Conservation (phyloP, 805 yeast species). For the Komagataella populi region DNA sequence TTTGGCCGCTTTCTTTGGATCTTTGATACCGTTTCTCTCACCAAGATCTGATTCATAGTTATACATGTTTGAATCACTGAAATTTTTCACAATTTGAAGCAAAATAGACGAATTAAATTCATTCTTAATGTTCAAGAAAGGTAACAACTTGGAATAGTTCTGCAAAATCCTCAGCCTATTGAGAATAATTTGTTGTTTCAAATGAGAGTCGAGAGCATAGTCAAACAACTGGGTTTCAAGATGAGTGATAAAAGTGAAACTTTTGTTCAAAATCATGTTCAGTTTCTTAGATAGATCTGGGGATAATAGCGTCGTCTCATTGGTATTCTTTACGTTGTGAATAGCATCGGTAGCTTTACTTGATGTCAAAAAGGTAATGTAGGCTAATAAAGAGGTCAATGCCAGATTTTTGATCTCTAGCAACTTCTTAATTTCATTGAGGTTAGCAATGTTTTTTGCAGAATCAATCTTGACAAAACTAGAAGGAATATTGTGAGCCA, state of each 20-base stretch:
- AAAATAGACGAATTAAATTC: constrained; percentile 18
- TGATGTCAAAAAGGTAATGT: constrained; percentile 32
- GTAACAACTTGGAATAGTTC: constrained; percentile 17
- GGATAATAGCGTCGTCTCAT: constrained; percentile 16
- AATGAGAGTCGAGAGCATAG: not conserved
- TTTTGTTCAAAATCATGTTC: constrained; percentile 16
- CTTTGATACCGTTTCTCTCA: constrained; percentile 1
- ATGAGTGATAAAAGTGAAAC: constrained; percentile 15
- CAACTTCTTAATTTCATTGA: constrained; percentile 21
- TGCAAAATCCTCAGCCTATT: constrained; percentile 19
- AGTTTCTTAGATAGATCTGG: constrained; percentile 17
- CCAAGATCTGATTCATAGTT: constrained; percentile 5
- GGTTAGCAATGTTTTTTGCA: constrained; percentile 18
- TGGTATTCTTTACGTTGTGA: constrained; percentile 6
- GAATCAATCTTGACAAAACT: constrained; percentile 20
- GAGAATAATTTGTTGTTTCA: constrained; percentile 11
- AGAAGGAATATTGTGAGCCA: constrained; percentile 34
- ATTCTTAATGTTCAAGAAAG: constrained; percentile 15
- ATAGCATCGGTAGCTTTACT: constrained; percentile 22
- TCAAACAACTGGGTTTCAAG: constrained; percentile 5
- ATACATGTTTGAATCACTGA: constrained; percentile 12
- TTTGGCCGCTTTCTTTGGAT: constrained; percentile 5
- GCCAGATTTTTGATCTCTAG: constrained; percentile 44
- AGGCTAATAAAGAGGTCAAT: constrained; percentile 40
- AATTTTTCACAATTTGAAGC: constrained; percentile 18